A percentile compares a stretch with the other conserved stretches of the same genome.
These are phyloP conservation scores for Clonostachys rhizophaga DNA, from an alignment of 2,329 filamentous ascomycete genomes.

Conservation along the genomic window DNA sequence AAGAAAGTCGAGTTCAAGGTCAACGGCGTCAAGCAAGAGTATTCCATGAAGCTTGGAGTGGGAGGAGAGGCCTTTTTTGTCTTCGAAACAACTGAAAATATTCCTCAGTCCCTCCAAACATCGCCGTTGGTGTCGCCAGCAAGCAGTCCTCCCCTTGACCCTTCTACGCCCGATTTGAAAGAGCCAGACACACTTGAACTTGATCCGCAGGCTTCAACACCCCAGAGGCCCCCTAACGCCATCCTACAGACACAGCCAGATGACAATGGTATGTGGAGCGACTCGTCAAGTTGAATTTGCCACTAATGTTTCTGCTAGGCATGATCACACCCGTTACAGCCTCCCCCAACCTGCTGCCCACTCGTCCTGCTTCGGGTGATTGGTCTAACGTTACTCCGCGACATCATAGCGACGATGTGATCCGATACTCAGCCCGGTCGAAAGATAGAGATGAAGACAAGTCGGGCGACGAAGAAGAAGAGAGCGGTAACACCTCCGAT, in stretches of 20 bases:
- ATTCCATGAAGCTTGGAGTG: slow-evolving; percentile 97
- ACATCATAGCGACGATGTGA: slow-evolving; percentile 50
- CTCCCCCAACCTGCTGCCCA: slow-evolving; percentile 43
- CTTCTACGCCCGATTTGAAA: slow-evolving; percentile 35
- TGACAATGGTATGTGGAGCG: slow-evolving; percentile 18
- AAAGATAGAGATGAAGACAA: slow-evolving; percentile 10
- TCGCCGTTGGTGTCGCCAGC: slow-evolving; percentile 88
- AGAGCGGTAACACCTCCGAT: slow-evolving; percentile 32
- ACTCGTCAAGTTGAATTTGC: background rate
- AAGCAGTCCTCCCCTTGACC: slow-evolving; percentile 68
- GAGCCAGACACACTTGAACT: slow-evolving; percentile 70
- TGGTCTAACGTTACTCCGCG: slow-evolving; percentile 39
- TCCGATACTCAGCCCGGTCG: slow-evolving; percentile 39
- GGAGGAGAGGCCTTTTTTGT: slow-evolving; percentile 98
- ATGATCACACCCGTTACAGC: slow-evolving; percentile 47
- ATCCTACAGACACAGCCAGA: slow-evolving; percentile 25
- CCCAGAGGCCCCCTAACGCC: slow-evolving; percentile 37
- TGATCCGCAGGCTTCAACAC: slow-evolving; percentile 33
- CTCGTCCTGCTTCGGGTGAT: slow-evolving; percentile 43
- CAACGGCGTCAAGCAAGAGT: slow-evolving; percentile 87
- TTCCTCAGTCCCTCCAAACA: slow-evolving; percentile 91
- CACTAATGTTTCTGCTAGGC: slow-evolving; percentile 20
- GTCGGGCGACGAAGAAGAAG: slow-evolving; percentile 23
- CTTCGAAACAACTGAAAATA: slow-evolving; percentile 88
- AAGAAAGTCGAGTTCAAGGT: slow-evolving; percentile 99